Evolutionary conservation across 768 basidiomycete genomes (phyloP), one percentile per base, ranked within the genome.

Genomic region (Suillus tomentosus): DNA sequence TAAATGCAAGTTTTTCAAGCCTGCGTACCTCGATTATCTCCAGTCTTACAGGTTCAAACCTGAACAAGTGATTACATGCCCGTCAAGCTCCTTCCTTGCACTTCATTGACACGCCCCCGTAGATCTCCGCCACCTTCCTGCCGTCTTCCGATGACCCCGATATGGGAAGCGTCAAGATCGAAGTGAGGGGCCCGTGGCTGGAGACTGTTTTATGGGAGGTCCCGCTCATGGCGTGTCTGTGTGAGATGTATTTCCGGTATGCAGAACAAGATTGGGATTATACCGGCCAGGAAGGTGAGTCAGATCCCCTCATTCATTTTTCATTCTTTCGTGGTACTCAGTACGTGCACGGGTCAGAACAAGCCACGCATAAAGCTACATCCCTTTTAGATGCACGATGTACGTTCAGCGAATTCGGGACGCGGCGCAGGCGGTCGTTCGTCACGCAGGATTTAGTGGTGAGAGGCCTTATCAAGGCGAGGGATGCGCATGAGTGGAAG

Each of bases 141-240:
- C 91, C 93, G 0, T 66, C 80, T 27, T 80, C 82, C 4, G 74
- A 79, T 5, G 83, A 87, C 45, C 78, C 77, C 56, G 74, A 79
- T 60, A 71, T 74, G 63, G 96, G 95, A 5, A 74, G 78, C 42
- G 76, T 96, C 42, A 86, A 93, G 69, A 90, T 99, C 61, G 86
- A 88, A 66, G 84, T 86, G 6, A 71, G 71, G 36, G 95, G 94
- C 8, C 82, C 82, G 6, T 96, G 94, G 94, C 77, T 78, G 0
- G 92, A 95, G 67, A 84, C 92, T 8, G 96, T 99, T 64, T 79
- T 97, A 34, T 99, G 96, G 88, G 97, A 99, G 78, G 95, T 98
- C 1, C 96, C 95, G 1, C 79, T 99, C 59, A 95, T 99, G 94
- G 88, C 95, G 15, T 87, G 87, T 66, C 79, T 99, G 59, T 94